phyloP scores from a whole-genome alignment of 1,284 basidiomycete species.

The Tausonia pullulans region DNA sequence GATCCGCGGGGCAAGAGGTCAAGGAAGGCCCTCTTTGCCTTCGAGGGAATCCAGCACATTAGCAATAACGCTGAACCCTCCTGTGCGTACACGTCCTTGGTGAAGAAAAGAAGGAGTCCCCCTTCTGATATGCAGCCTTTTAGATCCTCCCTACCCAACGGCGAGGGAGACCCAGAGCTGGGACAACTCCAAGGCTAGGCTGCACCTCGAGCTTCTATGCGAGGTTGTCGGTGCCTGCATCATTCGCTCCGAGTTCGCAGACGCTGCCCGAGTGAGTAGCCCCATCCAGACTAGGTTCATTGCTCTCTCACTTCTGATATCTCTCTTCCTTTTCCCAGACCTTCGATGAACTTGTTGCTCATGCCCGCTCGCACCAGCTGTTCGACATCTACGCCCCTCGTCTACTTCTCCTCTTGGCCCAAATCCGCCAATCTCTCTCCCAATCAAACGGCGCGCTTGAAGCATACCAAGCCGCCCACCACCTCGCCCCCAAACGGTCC shows the following conservation, averaged over 20 bases:
- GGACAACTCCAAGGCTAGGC: neutral
- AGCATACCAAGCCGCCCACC: slow-evolving; percentile 7
- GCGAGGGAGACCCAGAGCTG: neutral
- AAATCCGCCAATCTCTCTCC: slow-evolving; percentile 8
- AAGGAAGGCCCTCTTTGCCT: slow-evolving; percentile 13
- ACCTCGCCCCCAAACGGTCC: slow-evolving; percentile 1
- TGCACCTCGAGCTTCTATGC: slow-evolving; percentile 1
- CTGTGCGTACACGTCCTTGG: neutral
- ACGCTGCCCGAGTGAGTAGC: neutral
- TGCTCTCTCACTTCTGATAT: neutral
- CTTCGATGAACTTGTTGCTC: slow-evolving; percentile 1
- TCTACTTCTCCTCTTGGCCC: slow-evolving; percentile 12
- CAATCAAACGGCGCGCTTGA: neutral
- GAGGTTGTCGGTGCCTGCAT: slow-evolving; percentile 4
- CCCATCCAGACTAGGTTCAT: neutral
- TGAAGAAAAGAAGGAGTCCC: neutral
- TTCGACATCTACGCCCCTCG: slow-evolving; percentile 10
- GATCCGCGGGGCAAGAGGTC: slow-evolving; percentile 15
- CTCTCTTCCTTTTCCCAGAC: neutral
- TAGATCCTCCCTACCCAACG: neutral
- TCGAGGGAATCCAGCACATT: slow-evolving; percentile 11
- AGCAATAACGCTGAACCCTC: neutral
- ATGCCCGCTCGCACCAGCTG: neutral
- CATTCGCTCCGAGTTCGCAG: slow-evolving; percentile 11
- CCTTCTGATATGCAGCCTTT: neutral